Percentiles rank a stretch among this genome's conserved stretches.
phyloP scores from a whole-genome alignment of 1,139 yeast genomes.

The Taphrina sp. region DNA sequence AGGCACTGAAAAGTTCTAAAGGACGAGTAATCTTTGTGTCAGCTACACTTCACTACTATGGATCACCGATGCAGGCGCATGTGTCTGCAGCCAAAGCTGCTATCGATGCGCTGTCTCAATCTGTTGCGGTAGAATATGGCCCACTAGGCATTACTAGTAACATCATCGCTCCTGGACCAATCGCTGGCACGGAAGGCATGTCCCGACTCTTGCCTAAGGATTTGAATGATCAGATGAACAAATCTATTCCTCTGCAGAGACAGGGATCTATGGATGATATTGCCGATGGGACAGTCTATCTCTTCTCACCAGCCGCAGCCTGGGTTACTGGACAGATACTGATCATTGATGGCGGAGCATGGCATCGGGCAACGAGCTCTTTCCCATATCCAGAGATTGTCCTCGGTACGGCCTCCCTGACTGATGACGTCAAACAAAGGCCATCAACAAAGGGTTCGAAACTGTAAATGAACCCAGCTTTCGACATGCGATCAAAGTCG shows the following conservation, averaged over 20 bases:
- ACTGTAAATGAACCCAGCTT: slow-evolving; percentile 1
- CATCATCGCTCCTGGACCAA: slow-evolving; percentile 85
- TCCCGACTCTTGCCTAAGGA: slow-evolving; percentile 54
- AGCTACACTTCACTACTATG: slow-evolving; percentile 84
- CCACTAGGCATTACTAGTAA: slow-evolving; percentile 80
- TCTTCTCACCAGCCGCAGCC: slow-evolving; percentile 15
- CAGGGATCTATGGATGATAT: slow-evolving; percentile 74
- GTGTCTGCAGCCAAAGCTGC: slow-evolving; percentile 96
- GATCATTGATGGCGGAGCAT: slow-evolving; percentile 71
- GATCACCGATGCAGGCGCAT: slow-evolving; percentile 54
- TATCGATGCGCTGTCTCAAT: slow-evolving; percentile 76
- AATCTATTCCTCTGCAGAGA: slow-evolving; percentile 70
- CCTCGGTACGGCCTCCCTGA: slow-evolving; percentile 9
- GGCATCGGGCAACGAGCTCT: slow-evolving; percentile 36
- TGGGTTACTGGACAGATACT: slow-evolving; percentile 75
- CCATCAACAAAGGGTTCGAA: slow-evolving; percentile 12
- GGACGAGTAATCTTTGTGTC: slow-evolving; percentile 71
- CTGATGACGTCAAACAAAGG: slow-evolving; percentile 28
- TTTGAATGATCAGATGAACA: slow-evolving; percentile 46
- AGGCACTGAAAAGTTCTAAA: slow-evolving; percentile 54
- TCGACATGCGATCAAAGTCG: too few species aligned
- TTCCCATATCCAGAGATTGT: slow-evolving; percentile 30
- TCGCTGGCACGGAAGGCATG: slow-evolving; percentile 78
- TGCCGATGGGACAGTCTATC: slow-evolving; percentile 67
- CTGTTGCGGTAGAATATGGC: slow-evolving; percentile 76